phyloP scores from a whole-genome alignment of 1,284 basidiomycete species.

The Inonotus obliquus region DNA sequence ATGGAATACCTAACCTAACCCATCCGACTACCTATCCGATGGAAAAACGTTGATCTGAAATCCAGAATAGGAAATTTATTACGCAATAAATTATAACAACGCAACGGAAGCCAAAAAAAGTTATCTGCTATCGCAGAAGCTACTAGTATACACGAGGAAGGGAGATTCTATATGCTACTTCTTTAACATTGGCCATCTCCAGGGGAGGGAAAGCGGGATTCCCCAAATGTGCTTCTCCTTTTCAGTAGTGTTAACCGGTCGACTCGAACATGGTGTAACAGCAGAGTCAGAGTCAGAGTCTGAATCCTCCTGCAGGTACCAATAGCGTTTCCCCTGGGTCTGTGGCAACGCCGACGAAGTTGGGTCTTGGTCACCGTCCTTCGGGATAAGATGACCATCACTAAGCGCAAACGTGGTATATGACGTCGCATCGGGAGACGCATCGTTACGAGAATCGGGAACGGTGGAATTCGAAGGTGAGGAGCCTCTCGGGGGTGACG shows the following conservation, averaged over 20 bases:
- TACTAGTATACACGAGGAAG: background rate
- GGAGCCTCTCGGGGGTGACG: background rate
- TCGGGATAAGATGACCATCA: background rate
- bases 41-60: too few relatives aligned
- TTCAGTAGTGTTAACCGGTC: background rate
- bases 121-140: background rate
- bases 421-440: background rate
- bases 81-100: background rate
- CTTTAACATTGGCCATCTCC: background rate
- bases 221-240: background rate
- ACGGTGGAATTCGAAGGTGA: background rate
- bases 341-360: background rate
- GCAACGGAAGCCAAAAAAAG: background rate
- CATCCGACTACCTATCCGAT: too few relatives aligned
- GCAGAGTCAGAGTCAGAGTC: background rate
- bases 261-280: background rate
- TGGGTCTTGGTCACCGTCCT: background rate
- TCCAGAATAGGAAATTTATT: background rate
- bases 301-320: background rate
- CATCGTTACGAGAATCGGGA: background rate
- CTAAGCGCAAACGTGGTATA: background rate
- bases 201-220: background rate
- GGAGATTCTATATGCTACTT: background rate
- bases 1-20: too few relatives aligned
- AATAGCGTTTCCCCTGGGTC: background rate